Conservation (phyloP, 73 alveolate genomes). For the Durusdinium trenchii region DNA sequence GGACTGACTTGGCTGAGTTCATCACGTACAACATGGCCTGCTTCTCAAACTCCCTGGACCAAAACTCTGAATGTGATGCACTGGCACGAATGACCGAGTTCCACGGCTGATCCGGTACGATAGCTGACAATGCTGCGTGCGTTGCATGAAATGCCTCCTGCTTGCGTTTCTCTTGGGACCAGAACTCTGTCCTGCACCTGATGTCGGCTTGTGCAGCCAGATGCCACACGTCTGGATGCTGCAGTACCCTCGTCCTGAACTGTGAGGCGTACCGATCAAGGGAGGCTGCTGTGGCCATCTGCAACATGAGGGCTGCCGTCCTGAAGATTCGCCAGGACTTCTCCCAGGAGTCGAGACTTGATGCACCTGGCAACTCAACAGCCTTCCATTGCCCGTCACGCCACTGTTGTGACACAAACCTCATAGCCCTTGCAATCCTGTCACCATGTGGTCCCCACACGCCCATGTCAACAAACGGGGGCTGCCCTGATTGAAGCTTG, state of each 20-base stretch:
- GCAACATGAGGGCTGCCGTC: constrained; percentile 50
- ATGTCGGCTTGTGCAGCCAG: constrained; percentile 49
- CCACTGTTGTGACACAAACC: constrained; percentile 8
- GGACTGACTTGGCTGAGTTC: background rate
- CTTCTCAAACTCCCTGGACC: constrained; percentile 47
- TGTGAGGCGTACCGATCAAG: constrained; percentile 53
- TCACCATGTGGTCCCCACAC: constrained; percentile 60
- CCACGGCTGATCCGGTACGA: constrained; percentile 47
- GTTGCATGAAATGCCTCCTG: constrained; percentile 50
- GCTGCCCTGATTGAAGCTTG: background rate
- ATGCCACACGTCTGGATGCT: constrained; percentile 62
- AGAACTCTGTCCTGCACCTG: constrained; percentile 37
- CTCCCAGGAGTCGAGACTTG: background rate
- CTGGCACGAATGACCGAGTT: constrained; percentile 21
- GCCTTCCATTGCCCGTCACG: constrained; percentile 68
- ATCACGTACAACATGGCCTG: constrained; percentile 35
- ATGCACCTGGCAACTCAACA: constrained; percentile 48
- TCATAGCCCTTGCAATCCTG: constrained; percentile 48
- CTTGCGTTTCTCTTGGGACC: constrained; percentile 1
- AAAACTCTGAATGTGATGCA: background rate
- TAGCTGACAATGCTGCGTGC: background rate
- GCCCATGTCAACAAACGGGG: constrained; percentile 71
- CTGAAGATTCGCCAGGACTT: constrained; percentile 30
- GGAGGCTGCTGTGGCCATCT: background rate
- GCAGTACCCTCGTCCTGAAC: background rate